Evolutionary conservation across 768 basidiomycete species (phyloP).

Genomic region (Rhizopogon roseolus): DNA sequence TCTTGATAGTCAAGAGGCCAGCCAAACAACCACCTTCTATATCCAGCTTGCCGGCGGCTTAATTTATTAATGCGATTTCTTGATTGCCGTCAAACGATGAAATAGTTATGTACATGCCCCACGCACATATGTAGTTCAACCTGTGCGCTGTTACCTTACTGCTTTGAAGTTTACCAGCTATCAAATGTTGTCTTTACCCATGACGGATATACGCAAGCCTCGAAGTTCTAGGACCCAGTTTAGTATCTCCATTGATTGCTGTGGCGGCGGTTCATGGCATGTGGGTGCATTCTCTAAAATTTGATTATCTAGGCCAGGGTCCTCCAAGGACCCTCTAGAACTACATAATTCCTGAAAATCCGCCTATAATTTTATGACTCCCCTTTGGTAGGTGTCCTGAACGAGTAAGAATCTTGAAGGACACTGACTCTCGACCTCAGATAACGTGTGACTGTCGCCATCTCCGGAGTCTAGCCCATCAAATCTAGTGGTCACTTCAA

Average conservation of each 20-base stretch:
- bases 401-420: not conserved
- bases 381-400: not conserved
- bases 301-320: not conserved
- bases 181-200: not conserved
- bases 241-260: not conserved
- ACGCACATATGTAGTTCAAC: not conserved
- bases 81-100: too few relatives aligned
- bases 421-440: not conserved
- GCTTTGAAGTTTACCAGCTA: not conserved
- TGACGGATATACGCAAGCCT: not conserved
- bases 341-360: too few relatives aligned
- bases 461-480: not conserved
- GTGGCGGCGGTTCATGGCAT: not conserved
- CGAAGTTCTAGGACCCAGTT: not conserved
- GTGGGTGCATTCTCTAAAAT: not conserved
- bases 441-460: not conserved
- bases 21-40: slow-evolving; percentile 21
- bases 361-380: too few relatives aligned
- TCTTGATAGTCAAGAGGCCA: not conserved
- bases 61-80: not conserved
- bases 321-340: not conserved
- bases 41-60: slow-evolving; percentile 1
- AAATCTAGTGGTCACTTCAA: not conserved
- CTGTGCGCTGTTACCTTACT: not conserved
- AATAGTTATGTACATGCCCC: not conserved